A percentile compares a stretch with the other conserved stretches of the same genome.
These are phyloP conservation scores for Oidiodendron maius DNA, from an alignment of 495 filamentous ascomycete genomes.

Conservation along the genomic window DNA sequence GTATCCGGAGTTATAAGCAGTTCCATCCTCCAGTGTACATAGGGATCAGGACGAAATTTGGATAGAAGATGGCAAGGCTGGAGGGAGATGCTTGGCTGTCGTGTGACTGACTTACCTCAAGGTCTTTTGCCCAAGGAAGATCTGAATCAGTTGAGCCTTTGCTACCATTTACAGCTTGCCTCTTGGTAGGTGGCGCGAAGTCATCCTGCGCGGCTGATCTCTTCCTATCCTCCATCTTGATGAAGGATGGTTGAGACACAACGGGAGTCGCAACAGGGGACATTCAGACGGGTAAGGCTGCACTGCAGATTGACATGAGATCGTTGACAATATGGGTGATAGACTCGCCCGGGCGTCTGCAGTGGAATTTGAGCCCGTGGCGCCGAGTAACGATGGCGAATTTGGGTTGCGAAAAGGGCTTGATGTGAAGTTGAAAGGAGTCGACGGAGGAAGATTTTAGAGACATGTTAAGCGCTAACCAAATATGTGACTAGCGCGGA, in stretches of 20 bases:
- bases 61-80: conserved; percentile 5
- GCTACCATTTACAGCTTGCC: conserved; percentile 72
- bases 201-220: conserved; percentile 73
- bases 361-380: conserved; percentile 3
- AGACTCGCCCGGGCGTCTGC: conserved; percentile 9
- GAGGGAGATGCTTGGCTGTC: conserved; percentile 17
- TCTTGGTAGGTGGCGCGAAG: conserved; percentile 75
- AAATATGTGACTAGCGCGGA: no score
- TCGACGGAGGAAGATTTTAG: not conserved
- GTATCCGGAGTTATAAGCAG: conserved; percentile 19
- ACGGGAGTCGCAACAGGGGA: conserved; percentile 15
- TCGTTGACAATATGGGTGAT: not conserved
- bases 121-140: conserved; percentile 77
- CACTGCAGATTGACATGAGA: conserved; percentile 6
- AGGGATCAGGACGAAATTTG: no score
- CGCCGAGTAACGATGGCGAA: not conserved
- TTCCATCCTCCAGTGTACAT: no score
- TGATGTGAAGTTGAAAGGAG: not conserved
- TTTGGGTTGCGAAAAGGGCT: not conserved
- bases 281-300: conserved; percentile 20
- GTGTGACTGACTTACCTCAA: conserved; percentile 64
- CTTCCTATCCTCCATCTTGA: conserved; percentile 98
- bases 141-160: conserved; percentile 70
- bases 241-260: conserved; percentile 53
- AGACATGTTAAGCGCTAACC: not conserved